Percentiles rank a stretch among this genome's conserved stretches.
Conservation (phyloP, 2,329 filamentous ascomycete species). For the Aschersonia sp. region DNA sequence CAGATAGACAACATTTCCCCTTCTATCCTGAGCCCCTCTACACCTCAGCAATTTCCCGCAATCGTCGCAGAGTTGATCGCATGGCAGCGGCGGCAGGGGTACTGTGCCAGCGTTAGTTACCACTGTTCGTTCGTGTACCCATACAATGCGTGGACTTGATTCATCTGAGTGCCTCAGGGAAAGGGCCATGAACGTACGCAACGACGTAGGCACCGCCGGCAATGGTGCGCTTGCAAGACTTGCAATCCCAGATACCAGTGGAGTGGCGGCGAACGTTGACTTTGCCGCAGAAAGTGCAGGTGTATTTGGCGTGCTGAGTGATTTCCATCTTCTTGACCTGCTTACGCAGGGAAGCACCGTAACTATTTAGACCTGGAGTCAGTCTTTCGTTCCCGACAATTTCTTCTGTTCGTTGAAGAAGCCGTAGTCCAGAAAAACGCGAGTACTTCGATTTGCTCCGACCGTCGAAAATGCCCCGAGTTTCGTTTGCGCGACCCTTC, state of each 20-base stretch:
- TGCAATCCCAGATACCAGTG: conserved; percentile 96
- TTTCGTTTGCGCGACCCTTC: neutral
- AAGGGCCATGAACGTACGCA: conserved; percentile 54
- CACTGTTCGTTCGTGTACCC: neutral
- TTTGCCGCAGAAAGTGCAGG: conserved; percentile 99
- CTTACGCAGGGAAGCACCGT: conserved; percentile 98
- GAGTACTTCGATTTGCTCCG: no score
- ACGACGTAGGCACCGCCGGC: conserved; percentile 75
- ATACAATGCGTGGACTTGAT: no score
- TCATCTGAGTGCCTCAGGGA: no score
- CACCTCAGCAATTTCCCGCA: conserved; percentile 95
- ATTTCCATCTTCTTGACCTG: conserved; percentile 98
- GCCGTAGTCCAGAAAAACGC: neutral
- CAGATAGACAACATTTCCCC: conserved; percentile 23
- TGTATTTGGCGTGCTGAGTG: conserved; percentile 92
- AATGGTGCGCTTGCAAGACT: conserved; percentile 76
- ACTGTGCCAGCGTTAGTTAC: conserved; percentile 26
- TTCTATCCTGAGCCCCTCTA: conserved; percentile 32
- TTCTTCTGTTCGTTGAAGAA: neutral
- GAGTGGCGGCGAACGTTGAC: conserved; percentile 79
- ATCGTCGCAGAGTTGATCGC: conserved; percentile 89
- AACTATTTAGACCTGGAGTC: conserved; percentile 36
- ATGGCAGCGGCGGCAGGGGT: conserved; percentile 88
- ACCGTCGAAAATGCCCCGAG: neutral
- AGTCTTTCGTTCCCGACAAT: neutral